Base-by-base conservation (phyloP, 2,329 filamentous ascomycete genomes). In the Fusarium avenaceum region DNA sequence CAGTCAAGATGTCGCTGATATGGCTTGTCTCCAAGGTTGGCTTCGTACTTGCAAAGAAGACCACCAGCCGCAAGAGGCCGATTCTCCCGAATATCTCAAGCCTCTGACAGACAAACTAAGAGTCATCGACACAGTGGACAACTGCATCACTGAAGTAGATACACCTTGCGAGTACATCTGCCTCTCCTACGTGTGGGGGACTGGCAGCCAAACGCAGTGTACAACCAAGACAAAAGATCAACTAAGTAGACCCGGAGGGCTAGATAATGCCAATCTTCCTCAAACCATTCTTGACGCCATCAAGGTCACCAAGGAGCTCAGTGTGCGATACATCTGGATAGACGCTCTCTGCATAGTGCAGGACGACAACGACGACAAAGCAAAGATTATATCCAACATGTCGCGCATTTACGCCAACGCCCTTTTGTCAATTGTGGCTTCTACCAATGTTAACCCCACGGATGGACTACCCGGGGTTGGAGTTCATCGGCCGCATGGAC, bases 121-220 rank as follows among this genome's bases (percentile, higher is more conserved):
- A 30, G 45, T 65, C 7, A 58, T 65, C 0, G 60, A 65, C 5
- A 65, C 48, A 1, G 1, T 22, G 2, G 60, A 65, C 0, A 50
- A 55, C 3, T 65, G 48, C 10, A 48, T 65, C 10, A 46, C 45
- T 15, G 54, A 51, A 3, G 48, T 60, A 6, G 7, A 65, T 1
- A 44, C 35, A 0, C 60, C 60, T 4, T 65, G 48, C 15, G 47
- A 55, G 7, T 65, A 65, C 3, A 45, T 48, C 9, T 65, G 63
- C 2, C 54, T 65, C 17, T 65, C 63, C 0, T 65, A 65, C 11
- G 63, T 65, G 4, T 65, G 60, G 63, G 63, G 63, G 10, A 65
- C 55, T 7, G 63, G 63, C 4, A 65, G 48, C 6, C 60, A 65
- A 13, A 55, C 40, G 32, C 63, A 65, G 20, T 65, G 54, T 39